Base-by-base conservation (phyloP, 225 moss, liverwort and hornwort species). In the Lunularia cruciata region DNA sequence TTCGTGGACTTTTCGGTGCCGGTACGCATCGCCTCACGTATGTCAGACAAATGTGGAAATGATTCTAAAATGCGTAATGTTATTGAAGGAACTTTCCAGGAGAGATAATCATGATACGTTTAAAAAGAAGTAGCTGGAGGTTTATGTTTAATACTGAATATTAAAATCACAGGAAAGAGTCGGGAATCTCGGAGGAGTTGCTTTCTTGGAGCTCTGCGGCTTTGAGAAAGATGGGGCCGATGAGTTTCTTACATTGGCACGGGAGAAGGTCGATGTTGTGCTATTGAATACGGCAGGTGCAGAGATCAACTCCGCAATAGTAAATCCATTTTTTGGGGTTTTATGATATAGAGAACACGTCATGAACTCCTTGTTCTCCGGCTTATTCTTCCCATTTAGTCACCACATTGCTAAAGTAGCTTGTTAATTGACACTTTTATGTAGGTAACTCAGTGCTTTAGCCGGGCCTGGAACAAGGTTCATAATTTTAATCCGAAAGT, bases 291-390 rank as follows among this genome's bases (percentile, higher is more conserved):
- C 87, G 23, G 96, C 89, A 31, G 92, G 92, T 59, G 81, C 85
- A 34, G 96, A 96, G 86, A 74, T 96, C 68, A 92, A 79, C 67
- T 92, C 92, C 39, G 96, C 96, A 57, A 83, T 92, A 65, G 84
- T 81, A 58, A 96, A 96, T 72, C 96, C 96, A 34, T 96, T 92
- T 60, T 96, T 96, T 53, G 96, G 96, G 63, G 81, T 96, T 75
- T 77, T 96, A 63, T 92, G 73, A 75, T 62, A 23, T 33, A 64
- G 39, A 32, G 31, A 15, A 33, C 45, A 33, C 39, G 37, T 23
- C 20, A 38, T 4, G 11, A 38, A 38, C 14, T 37, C 37, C n/a
- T n/a, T n/a, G 3, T 37, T 38, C 22, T 37, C 61, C 25, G 61
- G 7, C 32, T 20, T 39, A 38, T 22, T 60, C 39, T 35, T 61